phyloP scores from a whole-genome alignment of 495 filamentous ascomycete species.

The Xanthoparmelia taractica region DNA sequence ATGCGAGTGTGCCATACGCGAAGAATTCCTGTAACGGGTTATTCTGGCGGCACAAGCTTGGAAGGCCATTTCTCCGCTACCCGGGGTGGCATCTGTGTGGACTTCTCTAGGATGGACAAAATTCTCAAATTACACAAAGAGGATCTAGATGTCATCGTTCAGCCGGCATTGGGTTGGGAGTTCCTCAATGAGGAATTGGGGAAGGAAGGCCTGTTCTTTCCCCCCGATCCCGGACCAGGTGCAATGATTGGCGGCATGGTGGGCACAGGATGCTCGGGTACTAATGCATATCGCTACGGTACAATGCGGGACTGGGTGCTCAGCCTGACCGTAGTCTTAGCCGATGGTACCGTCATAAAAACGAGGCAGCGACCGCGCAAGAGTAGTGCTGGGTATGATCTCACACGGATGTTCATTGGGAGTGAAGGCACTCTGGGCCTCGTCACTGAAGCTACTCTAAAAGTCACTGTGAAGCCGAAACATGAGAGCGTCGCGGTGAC shows the following conservation, averaged over 20 bases:
- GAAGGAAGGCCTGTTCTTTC: slow-evolving; percentile 67
- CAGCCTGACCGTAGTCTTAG: slow-evolving; percentile 69
- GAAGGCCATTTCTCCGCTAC: slow-evolving; percentile 75
- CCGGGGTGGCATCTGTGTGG: slow-evolving; percentile 65
- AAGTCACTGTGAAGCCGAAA: slow-evolving; percentile 65
- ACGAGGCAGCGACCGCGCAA: slow-evolving; percentile 67
- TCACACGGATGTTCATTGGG: slow-evolving; percentile 68
- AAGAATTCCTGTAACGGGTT: slow-evolving; percentile 65
- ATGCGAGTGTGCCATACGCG: slow-evolving; percentile 69
- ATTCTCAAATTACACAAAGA: slow-evolving; percentile 62
- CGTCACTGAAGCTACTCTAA: slow-evolving; percentile 69
- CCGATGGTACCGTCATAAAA: slow-evolving; percentile 72
- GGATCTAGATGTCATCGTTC: slow-evolving; percentile 74
- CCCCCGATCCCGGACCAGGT: slow-evolving; percentile 68
- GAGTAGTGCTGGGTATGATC: slow-evolving; percentile 73
- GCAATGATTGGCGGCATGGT: slow-evolving; percentile 69
- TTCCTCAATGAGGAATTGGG: slow-evolving; percentile 62
- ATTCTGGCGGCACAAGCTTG: slow-evolving; percentile 69
- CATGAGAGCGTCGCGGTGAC: slow-evolving; percentile 69
- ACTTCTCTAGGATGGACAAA: slow-evolving; percentile 70
- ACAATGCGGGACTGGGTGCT: slow-evolving; percentile 87
- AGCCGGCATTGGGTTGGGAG: slow-evolving; percentile 78
- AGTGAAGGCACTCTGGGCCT: slow-evolving; percentile 72
- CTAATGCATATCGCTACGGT: slow-evolving; percentile 73
- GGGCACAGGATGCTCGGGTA: slow-evolving; percentile 72